phyloP scores from a whole-genome alignment of 1,284 basidiomycete species.

The Ustilago tritici region DNA sequence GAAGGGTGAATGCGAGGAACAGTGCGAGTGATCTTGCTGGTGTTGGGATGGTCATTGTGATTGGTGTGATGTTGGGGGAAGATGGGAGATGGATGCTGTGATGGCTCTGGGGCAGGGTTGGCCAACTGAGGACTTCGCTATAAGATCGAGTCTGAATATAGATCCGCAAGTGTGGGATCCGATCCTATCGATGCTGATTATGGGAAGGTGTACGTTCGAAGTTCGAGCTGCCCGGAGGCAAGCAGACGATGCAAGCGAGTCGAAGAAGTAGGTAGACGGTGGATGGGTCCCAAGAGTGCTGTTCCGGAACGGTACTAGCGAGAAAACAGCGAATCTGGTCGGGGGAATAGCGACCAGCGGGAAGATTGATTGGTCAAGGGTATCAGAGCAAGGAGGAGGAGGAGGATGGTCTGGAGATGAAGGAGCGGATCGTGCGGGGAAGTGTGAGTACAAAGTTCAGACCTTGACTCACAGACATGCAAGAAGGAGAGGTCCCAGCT shows the following conservation, averaged over 20 bases:
- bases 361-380: not conserved
- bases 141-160: no score
- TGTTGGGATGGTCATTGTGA: constrained; percentile 17
- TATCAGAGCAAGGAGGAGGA: not conserved
- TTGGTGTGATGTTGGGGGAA: not conserved
- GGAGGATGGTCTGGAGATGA: constrained; percentile 3
- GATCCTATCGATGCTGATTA: not conserved
- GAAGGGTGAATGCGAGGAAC: constrained; percentile 14
- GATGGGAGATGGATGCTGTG: not conserved
- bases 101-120: not conserved
- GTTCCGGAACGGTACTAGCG: not conserved
- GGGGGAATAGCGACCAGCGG: not conserved
- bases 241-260: not conserved
- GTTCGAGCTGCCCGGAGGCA: not conserved
- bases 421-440: constrained; percentile 21
- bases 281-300: not conserved
- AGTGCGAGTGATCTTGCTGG: constrained; percentile 21
- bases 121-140: no score
- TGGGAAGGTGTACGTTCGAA: not conserved
- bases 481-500: not conserved
- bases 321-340: not conserved
- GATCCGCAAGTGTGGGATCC: no score
- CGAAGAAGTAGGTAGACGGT: not conserved
- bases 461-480: not conserved
- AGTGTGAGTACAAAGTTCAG: constrained; percentile 6